Evolutionary conservation across 371 early-diverging fungal genomes (phyloP), one percentile per base, ranked within the genome.

Genomic region (Rhizopus arrhizus): DNA sequence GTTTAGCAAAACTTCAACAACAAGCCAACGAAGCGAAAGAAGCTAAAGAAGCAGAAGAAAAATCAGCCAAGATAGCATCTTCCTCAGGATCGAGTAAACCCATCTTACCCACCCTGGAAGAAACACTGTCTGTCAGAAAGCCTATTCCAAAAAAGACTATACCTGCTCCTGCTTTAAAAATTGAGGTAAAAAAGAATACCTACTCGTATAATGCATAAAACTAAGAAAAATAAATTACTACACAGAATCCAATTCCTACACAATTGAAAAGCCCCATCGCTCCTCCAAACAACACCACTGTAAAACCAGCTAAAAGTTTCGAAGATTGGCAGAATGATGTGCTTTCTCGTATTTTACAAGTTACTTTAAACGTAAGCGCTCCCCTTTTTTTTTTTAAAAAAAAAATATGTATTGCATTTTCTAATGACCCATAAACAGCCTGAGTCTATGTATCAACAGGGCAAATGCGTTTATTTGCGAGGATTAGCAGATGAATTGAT

Each of bases 301-400:
- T 63, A 3, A 62, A 58, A 56, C 74, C 88, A 6, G 75, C 75
- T 28, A 82, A 86, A 64, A 73, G 85, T n/a, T 85, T 91, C 63
- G 90, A 88, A 16, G 89, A 91, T 38, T 95, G 96, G 96, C 91
- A 91, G 66, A 88, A 92, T 63, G 87, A 88, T 46, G 91, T 90
- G 0, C 69, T 92, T 13, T 88, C 90, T 13, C 87, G 83, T 56
- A 81, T 96, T n/a, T 80, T 96, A 40, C 79, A 84, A 43, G 90
- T 92, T n/a, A 91, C 92, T 3, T 74, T 96, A 53, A 76, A 89
- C 62, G 94, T 91, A 77, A 69, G 85, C 22, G 22, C 22, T 2
- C 22, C n/a, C n/a, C n/a, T n/a, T n/a, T n/a, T n/a, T 22, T 60
- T 43, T 33, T 3, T 46, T 4, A 8, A 57, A 47, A 5, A 15